Conservation (phyloP, 805 yeast species). For the Wickerhamiella allomyrinae region DNA sequence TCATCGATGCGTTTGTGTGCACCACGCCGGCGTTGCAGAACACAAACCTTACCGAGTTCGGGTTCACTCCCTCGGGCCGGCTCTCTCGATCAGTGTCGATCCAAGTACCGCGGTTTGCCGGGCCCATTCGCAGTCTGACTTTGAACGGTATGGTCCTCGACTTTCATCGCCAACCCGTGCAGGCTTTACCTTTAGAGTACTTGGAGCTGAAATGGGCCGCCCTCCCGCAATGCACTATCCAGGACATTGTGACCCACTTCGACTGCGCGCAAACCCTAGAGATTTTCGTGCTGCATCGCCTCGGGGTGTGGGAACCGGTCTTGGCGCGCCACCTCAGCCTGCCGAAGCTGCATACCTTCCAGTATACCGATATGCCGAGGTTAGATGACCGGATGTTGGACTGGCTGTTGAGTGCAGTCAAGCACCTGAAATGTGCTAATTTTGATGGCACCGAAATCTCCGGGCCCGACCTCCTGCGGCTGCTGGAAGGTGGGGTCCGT, state of each 20-base stretch:
- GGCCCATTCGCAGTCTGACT: constrained; percentile 7
- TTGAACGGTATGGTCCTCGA: constrained; percentile 8
- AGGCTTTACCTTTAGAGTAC: constrained; percentile 6
- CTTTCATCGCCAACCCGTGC: background rate
- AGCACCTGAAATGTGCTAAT: constrained; percentile 10
- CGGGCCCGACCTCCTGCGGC: constrained; percentile 11
- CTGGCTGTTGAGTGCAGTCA: constrained; percentile 13
- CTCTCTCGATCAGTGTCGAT: background rate
- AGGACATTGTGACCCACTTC: constrained; percentile 8
- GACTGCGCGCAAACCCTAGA: constrained; percentile 9
- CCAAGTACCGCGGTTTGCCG: constrained; percentile 9
- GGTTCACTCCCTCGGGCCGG: constrained; percentile 13
- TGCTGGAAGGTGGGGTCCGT: constrained; percentile 6
- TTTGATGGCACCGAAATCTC: constrained; percentile 14
- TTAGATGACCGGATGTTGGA: constrained; percentile 6
- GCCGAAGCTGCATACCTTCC: constrained; percentile 9
- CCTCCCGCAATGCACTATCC: constrained; percentile 4
- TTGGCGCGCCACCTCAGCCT: background rate
- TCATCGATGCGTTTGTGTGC: constrained; percentile 1
- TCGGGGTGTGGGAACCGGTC: constrained; percentile 2
- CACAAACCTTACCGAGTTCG: constrained; percentile 7
- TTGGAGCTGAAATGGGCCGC: constrained; percentile 12
- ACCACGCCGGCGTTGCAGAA: constrained; percentile 7
- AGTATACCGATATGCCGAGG: constrained; percentile 13
- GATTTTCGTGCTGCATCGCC: constrained; percentile 10